Evolutionary conservation across 73 alveolate species (phyloP), one percentile per base, ranked within the genome.

Genomic region (Halteria grandinella): DNA sequence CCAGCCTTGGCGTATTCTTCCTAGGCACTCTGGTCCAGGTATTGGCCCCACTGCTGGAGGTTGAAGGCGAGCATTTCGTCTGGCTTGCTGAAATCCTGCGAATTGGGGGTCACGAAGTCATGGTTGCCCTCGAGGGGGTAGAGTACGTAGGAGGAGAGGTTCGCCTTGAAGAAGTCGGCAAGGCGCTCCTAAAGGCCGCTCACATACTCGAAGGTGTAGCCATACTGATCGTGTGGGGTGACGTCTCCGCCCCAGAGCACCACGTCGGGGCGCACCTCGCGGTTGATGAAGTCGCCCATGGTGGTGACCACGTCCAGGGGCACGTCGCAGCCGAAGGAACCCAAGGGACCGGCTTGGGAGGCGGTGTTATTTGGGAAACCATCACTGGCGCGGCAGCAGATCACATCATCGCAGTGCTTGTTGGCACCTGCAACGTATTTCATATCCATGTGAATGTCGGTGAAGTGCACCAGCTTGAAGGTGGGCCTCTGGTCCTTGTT

Each of bases 361-460:
- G 66, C 80, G n/a, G 64, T 55, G 28, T 84, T 73, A 34, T 69
- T 74, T 10, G 97, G 85, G 0, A 72, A 64, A 24, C 96, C 96
- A 66, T 83, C 88, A 12, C 24, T 45, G 12, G 25, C 89, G 43
- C 95, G 57, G 79, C 99, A 94, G 81, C 99, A 94, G 44, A 92
- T 21, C 23, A 95, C 92, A n/a, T 72, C 33, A 24, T 63, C 89
- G 57, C 99, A 94, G 34, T 74, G 58, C 24, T 85, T 87, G 1
- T 63, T 74, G 11, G 96, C 31, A 24, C 96, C 96, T 43, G 85
- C 93, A 33, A 78, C 85, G 58, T 94, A 94, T 17, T 85, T 64
- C 54, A 89, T 48, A 75, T 92, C 97, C 41, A 90, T 54, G 76
- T 94, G 99, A 31, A 94, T 69, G 78, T 94, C 99, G 12, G 97